These are phyloP conservation scores for Rhinocladiella similis DNA, from an alignment of 2,329 filamentous ascomycete genomes.

Conservation along the genomic window DNA sequence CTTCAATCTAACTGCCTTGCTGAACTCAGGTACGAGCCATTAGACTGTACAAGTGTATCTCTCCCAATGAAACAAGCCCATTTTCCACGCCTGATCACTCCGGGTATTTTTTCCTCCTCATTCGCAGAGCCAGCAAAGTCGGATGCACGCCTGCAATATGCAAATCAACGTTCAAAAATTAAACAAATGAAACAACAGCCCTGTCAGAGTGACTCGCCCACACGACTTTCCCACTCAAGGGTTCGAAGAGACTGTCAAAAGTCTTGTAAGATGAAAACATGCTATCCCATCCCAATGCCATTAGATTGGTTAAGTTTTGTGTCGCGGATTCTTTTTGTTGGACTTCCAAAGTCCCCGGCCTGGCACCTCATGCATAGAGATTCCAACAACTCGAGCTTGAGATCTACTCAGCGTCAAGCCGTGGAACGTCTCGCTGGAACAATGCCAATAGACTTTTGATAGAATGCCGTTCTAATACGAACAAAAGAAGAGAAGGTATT, in stretches of 20 bases:
- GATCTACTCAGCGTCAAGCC: slow-evolving; percentile 12
- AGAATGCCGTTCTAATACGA: slow-evolving; percentile 24
- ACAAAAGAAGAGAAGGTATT: slow-evolving; percentile 14
- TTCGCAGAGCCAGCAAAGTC: slow-evolving; percentile 10
- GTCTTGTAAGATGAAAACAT: slow-evolving; percentile 2
- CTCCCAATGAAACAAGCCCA: slow-evolving; percentile 9
- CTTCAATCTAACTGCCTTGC: no score
- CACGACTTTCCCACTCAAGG: not conserved
- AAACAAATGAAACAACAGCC: slow-evolving; percentile 19
- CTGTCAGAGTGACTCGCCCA: slow-evolving; percentile 1
- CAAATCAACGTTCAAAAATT: slow-evolving; percentile 13
- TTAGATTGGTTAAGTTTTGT: slow-evolving; percentile 17
- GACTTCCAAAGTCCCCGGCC: slow-evolving; percentile 8
- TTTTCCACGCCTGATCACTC: slow-evolving; percentile 10
- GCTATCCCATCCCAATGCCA: slow-evolving; percentile 9
- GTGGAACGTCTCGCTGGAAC: slow-evolving; percentile 21
- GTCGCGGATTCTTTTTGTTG: slow-evolving; percentile 9
- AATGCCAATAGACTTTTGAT: slow-evolving; percentile 22
- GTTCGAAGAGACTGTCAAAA: slow-evolving; percentile 2
- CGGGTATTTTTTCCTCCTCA: slow-evolving; percentile 1
- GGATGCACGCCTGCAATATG: slow-evolving; percentile 22
- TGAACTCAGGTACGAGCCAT: slow-evolving; percentile 6
- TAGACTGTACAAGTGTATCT: slow-evolving; percentile 19
- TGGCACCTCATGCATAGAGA: slow-evolving; percentile 17
- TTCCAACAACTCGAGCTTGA: slow-evolving; percentile 10